phyloP scores from a whole-genome alignment of 2,329 filamentous ascomycete species.

The Trichoderma sp. region DNA sequence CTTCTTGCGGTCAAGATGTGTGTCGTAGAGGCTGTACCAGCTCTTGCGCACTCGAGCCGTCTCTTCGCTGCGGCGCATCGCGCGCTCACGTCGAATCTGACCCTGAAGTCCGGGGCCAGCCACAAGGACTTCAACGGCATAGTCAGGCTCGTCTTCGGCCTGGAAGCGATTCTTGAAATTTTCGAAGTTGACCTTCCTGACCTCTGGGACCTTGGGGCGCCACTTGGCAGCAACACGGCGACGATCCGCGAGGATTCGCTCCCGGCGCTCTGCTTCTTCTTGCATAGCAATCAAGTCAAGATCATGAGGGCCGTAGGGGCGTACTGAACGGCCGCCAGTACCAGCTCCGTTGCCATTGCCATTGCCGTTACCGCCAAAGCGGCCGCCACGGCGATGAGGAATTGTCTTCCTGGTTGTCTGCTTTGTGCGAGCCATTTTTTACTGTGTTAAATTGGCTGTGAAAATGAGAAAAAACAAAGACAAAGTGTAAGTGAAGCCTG shows the following conservation, averaged over 20 bases:
- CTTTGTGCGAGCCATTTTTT: slow-evolving; percentile 16
- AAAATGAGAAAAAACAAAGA: not conserved
- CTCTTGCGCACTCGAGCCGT: slow-evolving; percentile 34
- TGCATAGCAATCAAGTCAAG: slow-evolving; percentile 31
- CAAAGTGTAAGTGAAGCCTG: not conserved
- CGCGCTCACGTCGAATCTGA: slow-evolving; percentile 41
- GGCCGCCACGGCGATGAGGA: not conserved
- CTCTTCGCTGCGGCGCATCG: slow-evolving; percentile 36
- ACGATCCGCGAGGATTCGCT: slow-evolving; percentile 36
- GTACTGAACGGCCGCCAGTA: slow-evolving; percentile 6
- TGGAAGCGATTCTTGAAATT: slow-evolving; percentile 44
- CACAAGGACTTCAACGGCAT: slow-evolving; percentile 41
- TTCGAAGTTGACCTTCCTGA: slow-evolving; percentile 42
- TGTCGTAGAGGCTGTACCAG: slow-evolving; percentile 24
- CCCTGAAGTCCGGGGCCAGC: slow-evolving; percentile 33
- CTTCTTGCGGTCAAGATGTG: not conserved
- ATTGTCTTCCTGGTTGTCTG: not conserved
- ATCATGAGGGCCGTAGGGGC: slow-evolving; percentile 29
- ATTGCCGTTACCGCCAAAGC: not conserved
- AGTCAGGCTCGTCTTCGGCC: slow-evolving; percentile 34
- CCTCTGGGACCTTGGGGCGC: slow-evolving; percentile 40
- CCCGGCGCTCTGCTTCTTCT: slow-evolving; percentile 37
- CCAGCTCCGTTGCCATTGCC: not conserved
- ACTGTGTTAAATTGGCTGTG: not conserved
- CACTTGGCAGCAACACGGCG: slow-evolving; percentile 38